Base-by-base conservation (phyloP, 1,284 basidiomycete species). In the Coniophora puteana region DNA sequence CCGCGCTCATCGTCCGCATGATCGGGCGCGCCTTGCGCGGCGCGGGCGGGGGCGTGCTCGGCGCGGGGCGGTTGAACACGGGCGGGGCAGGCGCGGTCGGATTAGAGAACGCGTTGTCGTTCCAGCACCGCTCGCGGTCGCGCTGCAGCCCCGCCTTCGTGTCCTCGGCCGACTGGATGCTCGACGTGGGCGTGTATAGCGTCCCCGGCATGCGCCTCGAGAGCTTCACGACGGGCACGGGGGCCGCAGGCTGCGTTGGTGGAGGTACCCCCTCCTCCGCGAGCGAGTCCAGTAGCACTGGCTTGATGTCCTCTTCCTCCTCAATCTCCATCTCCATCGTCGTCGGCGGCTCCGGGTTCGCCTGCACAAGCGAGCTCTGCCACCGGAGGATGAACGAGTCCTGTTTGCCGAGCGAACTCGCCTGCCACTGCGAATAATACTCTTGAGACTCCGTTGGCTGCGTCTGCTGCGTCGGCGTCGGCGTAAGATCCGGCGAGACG, bases 151-250 rank as follows among this genome's bases (percentile, higher is more conserved):
- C n/a, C 29, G 14, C 20, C 8, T 35, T 23, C 17, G 14, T 35
- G 14, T 57, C 50, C 25, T 55, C 50, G 13, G 51, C 61, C 33
- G 52, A 56, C 4, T 56, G 51, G 26, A 66, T 62, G 48, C 71
- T 77, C 36, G 68, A 53, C 5, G 68, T 67, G 4, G 76, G 74
- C 0, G 74, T 66, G 33, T 53, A 48, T 12, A 80, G 59, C 1
- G 78, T 72, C 34, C 77, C 69, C 4, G 77, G 77, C 78, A 80
- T 80, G 37, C 55, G 55, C 24, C 55, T 55, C 16, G 58, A 65
- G 10, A 54, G 45, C 5, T 30, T 17, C n/a, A n/a, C 39, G 2
- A 12, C 14, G 3, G 3, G 30, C 12, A 22, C 24, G 22, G 13
- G 17, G 14, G 20, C 14, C 18, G 13, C 39, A 29, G 7, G n/a